A percentile compares a stretch with the other conserved stretches of the same genome.
phyloP scores from a whole-genome alignment of 139 green algal species.

The Coelastrella sp. region DNA sequence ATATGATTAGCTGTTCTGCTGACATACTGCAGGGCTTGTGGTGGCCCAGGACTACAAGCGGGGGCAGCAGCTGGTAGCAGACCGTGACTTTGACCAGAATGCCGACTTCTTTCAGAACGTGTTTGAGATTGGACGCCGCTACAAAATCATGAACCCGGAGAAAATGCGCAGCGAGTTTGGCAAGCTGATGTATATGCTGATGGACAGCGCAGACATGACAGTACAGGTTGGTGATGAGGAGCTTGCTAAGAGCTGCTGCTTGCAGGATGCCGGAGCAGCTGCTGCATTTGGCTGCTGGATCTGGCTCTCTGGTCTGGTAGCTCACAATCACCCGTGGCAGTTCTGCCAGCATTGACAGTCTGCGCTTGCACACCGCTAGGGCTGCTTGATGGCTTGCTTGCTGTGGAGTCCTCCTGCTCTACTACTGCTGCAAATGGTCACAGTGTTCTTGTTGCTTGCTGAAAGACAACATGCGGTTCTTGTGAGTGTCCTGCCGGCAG shows the following conservation, averaged over 20 bases:
- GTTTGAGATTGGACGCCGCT: slow-evolving; percentile 92
- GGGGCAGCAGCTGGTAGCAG: slow-evolving; percentile 87
- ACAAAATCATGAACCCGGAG: slow-evolving; percentile 97
- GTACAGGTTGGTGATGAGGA: slow-evolving; percentile 55
- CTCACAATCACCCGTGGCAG: too few relatives aligned
- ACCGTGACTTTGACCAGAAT: slow-evolving; percentile 80
- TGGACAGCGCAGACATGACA: slow-evolving; percentile 18
- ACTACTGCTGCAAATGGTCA: neutral
- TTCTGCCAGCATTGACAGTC: too few relatives aligned
- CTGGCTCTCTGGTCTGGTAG: too few relatives aligned
- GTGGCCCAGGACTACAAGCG: slow-evolving; percentile 88
- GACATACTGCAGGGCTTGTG: slow-evolving; percentile 59
- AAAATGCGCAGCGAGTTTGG: slow-evolving; percentile 95
- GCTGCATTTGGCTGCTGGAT: too few relatives aligned
- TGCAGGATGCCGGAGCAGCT: too few relatives aligned
- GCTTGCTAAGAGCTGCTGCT: neutral
- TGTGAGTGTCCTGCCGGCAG: neutral
- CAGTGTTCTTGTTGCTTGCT: slow-evolving; percentile 56
- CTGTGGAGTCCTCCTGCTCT: neutral
- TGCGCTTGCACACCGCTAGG: neutral
- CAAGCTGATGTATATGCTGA: slow-evolving; percentile 82
- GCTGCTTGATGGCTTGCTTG: neutral
- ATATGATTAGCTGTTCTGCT: neutral
- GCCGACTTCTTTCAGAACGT: slow-evolving; percentile 66
- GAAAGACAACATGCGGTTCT: slow-evolving; percentile 74